A percentile compares a stretch with the other conserved stretches of the same genome.
phyloP scores from a whole-genome alignment of 2,329 filamentous ascomycete species.

The Sclerotinia glacialis region DNA sequence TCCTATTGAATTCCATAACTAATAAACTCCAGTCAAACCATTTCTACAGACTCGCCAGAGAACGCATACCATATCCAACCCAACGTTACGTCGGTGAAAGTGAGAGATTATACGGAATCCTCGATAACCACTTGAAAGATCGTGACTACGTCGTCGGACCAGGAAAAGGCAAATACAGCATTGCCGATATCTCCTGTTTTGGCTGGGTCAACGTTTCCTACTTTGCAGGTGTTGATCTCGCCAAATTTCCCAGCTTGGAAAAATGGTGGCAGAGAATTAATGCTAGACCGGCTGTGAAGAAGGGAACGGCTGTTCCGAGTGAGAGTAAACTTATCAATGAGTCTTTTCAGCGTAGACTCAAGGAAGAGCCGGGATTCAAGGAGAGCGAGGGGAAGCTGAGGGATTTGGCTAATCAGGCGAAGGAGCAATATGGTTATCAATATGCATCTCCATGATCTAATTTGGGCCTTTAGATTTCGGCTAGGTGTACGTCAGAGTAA shows the following conservation, averaged over 20 bases:
- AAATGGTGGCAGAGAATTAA: constrained; percentile 64
- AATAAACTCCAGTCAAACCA: constrained; percentile 52
- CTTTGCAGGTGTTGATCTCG: constrained; percentile 61
- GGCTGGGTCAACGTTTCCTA: constrained; percentile 63
- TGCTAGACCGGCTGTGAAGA: constrained; percentile 58
- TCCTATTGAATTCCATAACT: too few species aligned
- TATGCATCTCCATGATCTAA: constrained; percentile 33
- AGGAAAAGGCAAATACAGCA: constrained; percentile 55
- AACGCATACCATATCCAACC: constrained; percentile 67
- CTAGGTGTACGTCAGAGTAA: too few species aligned
- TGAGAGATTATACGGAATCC: constrained; percentile 68
- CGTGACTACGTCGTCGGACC: constrained; percentile 55
- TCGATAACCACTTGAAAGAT: constrained; percentile 60
- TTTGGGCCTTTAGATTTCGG: too few species aligned
- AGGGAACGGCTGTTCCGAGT: constrained; percentile 60
- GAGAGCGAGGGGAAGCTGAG: constrained; percentile 43
- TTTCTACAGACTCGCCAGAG: constrained; percentile 65
- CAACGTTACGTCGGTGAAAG: constrained; percentile 75
- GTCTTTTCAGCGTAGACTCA: constrained; percentile 43
- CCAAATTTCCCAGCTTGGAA: constrained; percentile 62
- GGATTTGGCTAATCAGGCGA: constrained; percentile 31
- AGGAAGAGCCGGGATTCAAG: constrained; percentile 49
- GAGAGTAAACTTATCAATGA: constrained; percentile 45
- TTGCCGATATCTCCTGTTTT: constrained; percentile 70
- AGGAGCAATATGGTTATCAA: constrained; percentile 36